Evolutionary conservation across 495 filamentous ascomycete species (phyloP).

Genomic region (Podospora appendiculata): DNA sequence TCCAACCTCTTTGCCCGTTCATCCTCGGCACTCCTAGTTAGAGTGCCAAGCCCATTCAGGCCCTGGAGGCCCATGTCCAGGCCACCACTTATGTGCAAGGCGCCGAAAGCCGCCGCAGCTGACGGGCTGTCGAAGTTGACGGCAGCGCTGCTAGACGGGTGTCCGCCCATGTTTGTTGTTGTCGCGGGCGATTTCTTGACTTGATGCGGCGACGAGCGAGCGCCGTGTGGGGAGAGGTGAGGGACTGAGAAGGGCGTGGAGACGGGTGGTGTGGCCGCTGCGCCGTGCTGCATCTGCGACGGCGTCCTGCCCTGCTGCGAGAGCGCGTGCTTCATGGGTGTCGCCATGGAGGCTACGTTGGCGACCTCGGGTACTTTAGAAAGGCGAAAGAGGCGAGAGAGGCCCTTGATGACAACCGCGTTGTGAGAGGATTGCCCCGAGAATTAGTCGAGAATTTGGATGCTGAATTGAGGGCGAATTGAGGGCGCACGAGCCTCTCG

Average conservation of each 20-base stretch:
- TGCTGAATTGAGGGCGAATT: too few species aligned
- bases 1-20: slow-evolving; percentile 49
- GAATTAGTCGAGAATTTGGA: background rate
- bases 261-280: slow-evolving; percentile 44
- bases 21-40: slow-evolving; percentile 45
- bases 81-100: slow-evolving; percentile 28
- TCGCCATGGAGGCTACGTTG: slow-evolving; percentile 31
- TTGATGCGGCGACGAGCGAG: slow-evolving; percentile 46
- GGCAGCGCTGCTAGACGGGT: slow-evolving; percentile 23
- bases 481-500: too few species aligned
- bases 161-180: slow-evolving; percentile 27
- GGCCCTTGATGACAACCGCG: too few species aligned
- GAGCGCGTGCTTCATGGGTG: slow-evolving; percentile 35
- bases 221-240: slow-evolving; percentile 43
- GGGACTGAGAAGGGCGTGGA: slow-evolving; percentile 48
- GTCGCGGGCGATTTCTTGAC: slow-evolving; percentile 47
- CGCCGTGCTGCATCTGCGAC: slow-evolving; percentile 34
- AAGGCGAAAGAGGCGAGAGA: too few species aligned
- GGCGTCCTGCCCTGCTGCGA: slow-evolving; percentile 43
- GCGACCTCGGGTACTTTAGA: too few species aligned
- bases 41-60: slow-evolving; percentile 18
- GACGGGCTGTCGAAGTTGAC: slow-evolving; percentile 49
- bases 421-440: background rate
- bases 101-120: slow-evolving; percentile 41
- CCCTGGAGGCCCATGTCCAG: slow-evolving; percentile 36